These are phyloP conservation scores for Coemansia aciculifera DNA, from an alignment of 192 early-diverging fungal genomes.

Conservation along the genomic window DNA sequence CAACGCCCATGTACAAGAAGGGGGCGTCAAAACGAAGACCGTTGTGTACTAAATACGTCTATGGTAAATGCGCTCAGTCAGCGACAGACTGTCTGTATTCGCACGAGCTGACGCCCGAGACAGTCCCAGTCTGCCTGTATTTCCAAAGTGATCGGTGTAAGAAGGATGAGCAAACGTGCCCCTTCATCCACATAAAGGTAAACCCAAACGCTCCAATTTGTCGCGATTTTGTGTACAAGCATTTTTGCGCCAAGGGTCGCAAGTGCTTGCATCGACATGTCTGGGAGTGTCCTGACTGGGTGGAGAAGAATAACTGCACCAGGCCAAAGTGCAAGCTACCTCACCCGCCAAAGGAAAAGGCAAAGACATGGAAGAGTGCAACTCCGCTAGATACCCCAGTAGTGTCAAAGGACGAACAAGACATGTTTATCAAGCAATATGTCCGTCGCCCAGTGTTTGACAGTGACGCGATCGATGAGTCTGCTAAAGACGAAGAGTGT, in stretches of 20 bases:
- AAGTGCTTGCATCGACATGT: slow-evolving; percentile 65
- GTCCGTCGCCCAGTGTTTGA: slow-evolving; percentile 40
- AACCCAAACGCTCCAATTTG: slow-evolving; percentile 65
- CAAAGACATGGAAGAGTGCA: not conserved
- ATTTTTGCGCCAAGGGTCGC: slow-evolving; percentile 61
- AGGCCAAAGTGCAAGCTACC: slow-evolving; percentile 61
- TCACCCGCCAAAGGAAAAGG: slow-evolving; percentile 37
- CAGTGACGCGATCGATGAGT: not conserved
- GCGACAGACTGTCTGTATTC: slow-evolving; percentile 57
- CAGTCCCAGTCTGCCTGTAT: slow-evolving; percentile 63
- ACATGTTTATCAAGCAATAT: slow-evolving; percentile 19
- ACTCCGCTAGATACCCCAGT: not conserved
- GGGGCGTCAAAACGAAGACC: not conserved
- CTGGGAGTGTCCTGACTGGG: slow-evolving; percentile 71
- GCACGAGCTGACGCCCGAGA: slow-evolving; percentile 59
- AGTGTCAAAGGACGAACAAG: slow-evolving; percentile 25
- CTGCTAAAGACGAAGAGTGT: not conserved
- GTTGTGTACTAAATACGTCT: slow-evolving; percentile 36
- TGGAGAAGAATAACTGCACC: slow-evolving; percentile 60
- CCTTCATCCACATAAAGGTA: slow-evolving; percentile 60
- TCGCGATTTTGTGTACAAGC: slow-evolving; percentile 62
- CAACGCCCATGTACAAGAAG: not conserved
- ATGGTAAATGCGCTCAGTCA: slow-evolving; percentile 23
- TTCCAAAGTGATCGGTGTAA: slow-evolving; percentile 65
- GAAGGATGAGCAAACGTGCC: slow-evolving; percentile 49